Evolutionary conservation across 352 stramenopile genomes (phyloP).

Genomic region (Thalassiosira mediterranea): DNA sequence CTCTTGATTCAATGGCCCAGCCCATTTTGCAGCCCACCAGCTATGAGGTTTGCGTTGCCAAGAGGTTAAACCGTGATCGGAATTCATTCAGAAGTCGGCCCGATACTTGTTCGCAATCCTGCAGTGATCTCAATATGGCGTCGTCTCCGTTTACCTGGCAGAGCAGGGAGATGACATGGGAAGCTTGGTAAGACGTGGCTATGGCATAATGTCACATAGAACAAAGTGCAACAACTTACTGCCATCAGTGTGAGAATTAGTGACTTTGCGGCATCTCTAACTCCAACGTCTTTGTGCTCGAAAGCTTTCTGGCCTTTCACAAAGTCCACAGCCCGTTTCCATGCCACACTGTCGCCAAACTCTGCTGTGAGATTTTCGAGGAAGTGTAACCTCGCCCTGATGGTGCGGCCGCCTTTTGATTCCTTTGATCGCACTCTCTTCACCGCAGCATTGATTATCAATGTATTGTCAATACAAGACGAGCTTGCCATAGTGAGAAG

Average conservation of each 20-base stretch:
- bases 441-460: conserved; percentile 29
- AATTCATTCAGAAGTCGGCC: too few species aligned
- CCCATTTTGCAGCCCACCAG: too few species aligned
- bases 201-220: background rate
- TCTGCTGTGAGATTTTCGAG: conserved; percentile 47
- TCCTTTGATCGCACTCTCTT: conserved; percentile 49
- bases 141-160: conserved; percentile 33
- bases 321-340: conserved; percentile 48
- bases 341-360: conserved; percentile 30
- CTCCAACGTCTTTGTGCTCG: conserved; percentile 47
- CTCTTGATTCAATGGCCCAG: too few species aligned
- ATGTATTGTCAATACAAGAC: conserved; percentile 24
- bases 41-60: too few species aligned
- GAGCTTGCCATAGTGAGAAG: conserved; percentile 47
- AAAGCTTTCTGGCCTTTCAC: conserved; percentile 37
- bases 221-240: conserved; percentile 4
- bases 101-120: conserved; percentile 35
- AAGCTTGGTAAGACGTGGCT: too few species aligned
- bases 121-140: conserved; percentile 23
- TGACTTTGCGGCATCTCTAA: conserved; percentile 36
- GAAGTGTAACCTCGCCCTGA: conserved; percentile 44
- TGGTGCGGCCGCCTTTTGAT: conserved; percentile 30
- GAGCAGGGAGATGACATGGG: conserved; percentile 12
- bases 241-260: conserved; percentile 22
- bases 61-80: too few species aligned